Evolutionary conservation across 2,329 filamentous ascomycete species (phyloP), one percentile per base, ranked within the genome.

Genomic region (Elsinoe arachidis): DNA sequence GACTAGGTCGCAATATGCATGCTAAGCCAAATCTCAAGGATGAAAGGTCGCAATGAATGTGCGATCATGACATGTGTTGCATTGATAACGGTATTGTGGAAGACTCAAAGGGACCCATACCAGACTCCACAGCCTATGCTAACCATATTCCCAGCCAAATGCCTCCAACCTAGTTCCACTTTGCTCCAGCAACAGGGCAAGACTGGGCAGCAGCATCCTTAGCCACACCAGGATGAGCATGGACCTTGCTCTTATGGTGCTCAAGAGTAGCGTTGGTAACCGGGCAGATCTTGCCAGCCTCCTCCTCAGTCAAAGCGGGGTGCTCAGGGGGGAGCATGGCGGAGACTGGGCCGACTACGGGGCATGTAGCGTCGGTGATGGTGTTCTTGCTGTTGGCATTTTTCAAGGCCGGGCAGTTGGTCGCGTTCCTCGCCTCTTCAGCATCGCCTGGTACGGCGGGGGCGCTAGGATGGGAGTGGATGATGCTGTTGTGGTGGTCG

Each of bases 191-290:
- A 55, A 76, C 73, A 9, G 74, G 74, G 61, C 74, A 76, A 51
- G 73, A 70, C 9, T 66, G 63, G 1, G 65, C 72, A 17, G 69
- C 61, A n/a, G 66, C 67, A 14, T 70, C 69, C 3, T 67, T 65
- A 39, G 68, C 58, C n/a, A 76, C 71, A 44, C 61, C 67, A 9
- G 73, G 73, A 61, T 76, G 73, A 53, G 63, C 63, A 39, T 68
- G 65, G 9, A 76, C 70, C 65, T 75, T 75, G 6, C 66, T 63
- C 67, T 71, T 68, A 57, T 76, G 74, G 57, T 76, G 74, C 21
- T 52, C 51, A 14, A 59, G 21, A 15, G 51, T 47, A 46, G 57
- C 57, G 37, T 74, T 74, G 21, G 73, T 75, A n/a, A 75, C 68
- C 0, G 73, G 73, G 58, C 73, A 75, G 6, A 74, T 66, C 9